Percentiles rank a stretch among this genome's conserved stretches.
These are phyloP conservation scores for Rhodamnia argentea DNA, from an alignment of 345 rosid species.

Conservation along the genomic window DNA sequence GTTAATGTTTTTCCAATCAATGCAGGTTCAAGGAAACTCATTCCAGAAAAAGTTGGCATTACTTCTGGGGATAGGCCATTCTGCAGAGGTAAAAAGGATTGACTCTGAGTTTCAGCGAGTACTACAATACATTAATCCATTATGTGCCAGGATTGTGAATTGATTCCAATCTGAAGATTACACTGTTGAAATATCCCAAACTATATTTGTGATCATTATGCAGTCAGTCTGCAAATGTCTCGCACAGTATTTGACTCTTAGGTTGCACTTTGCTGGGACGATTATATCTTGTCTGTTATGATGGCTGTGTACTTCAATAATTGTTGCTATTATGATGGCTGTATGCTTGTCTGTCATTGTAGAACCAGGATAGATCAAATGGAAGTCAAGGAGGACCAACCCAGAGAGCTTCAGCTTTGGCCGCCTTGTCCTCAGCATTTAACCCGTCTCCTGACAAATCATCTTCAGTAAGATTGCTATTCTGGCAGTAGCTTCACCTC, in stretches of 20 bases:
- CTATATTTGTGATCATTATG: not conserved
- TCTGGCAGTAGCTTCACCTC: not conserved
- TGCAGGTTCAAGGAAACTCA: slow-evolving; percentile 86
- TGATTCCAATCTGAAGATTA: not conserved
- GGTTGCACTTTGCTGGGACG: not conserved
- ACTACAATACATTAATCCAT: no score
- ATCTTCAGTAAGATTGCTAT: slow-evolving; percentile 27
- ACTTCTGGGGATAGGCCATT: slow-evolving; percentile 73
- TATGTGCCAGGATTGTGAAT: not conserved
- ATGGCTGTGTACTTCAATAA: not conserved
- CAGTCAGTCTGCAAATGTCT: not conserved
- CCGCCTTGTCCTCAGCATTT: slow-evolving; percentile 88
- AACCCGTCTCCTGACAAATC: slow-evolving; percentile 52
- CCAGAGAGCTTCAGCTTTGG: slow-evolving; percentile 96
- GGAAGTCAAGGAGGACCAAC: slow-evolving; percentile 85
- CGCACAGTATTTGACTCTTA: not conserved
- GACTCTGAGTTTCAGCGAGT: not conserved
- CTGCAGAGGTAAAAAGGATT: slow-evolving; percentile 50
- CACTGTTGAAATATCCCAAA: not conserved
- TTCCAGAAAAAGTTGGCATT: slow-evolving; percentile 89
- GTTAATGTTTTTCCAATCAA: not conserved
- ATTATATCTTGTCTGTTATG: not conserved
- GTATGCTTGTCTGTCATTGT: not conserved
- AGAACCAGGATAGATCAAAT: slow-evolving; percentile 54
- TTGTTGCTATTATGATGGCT: not conserved